Conservation (phyloP, 78 protist genomes). For the Bigelowiella natans region DNA sequence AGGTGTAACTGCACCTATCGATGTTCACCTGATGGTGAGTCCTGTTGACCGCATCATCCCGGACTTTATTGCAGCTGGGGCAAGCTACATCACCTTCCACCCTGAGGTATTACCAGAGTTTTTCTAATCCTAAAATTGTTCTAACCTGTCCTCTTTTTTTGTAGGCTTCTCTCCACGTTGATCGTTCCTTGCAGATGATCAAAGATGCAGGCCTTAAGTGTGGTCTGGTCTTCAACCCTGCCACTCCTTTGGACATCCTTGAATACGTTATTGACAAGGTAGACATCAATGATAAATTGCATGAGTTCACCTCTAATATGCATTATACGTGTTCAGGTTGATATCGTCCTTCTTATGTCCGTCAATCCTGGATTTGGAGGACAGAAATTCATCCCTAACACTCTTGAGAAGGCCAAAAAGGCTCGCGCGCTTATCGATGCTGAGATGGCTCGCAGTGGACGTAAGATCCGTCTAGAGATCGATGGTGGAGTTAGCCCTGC, state of each 20-base stretch:
- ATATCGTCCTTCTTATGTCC: conserved; percentile 46
- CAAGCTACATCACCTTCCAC: conserved; percentile 42
- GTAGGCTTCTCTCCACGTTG: conserved; percentile 15
- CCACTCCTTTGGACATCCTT: conserved; percentile 20
- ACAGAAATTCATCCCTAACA: conserved; percentile 24
- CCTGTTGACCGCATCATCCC: conserved; percentile 12
- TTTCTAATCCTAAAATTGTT: no score
- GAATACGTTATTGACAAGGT: conserved; percentile 23
- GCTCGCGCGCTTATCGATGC: conserved; percentile 23
- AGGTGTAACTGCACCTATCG: not conserved
- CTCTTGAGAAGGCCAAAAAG: conserved; percentile 25
- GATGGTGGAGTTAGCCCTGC: conserved; percentile 41
- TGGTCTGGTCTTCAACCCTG: conserved; percentile 41
- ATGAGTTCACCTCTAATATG: not conserved
- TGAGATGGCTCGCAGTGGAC: not conserved
- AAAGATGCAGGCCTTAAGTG: conserved; percentile 18
- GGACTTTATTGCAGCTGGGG: conserved; percentile 20
- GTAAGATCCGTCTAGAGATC: conserved; percentile 26
- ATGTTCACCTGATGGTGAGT: conserved; percentile 48
- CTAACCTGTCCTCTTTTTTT: no score
- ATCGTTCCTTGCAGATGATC: conserved; percentile 4
- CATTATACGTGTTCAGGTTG: conserved; percentile 2
- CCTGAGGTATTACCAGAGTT: no score
- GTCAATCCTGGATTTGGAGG: conserved; percentile 62
- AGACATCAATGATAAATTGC: not conserved